Conservation (phyloP, 345 rosid species). For the Gossypium anomalum region DNA sequence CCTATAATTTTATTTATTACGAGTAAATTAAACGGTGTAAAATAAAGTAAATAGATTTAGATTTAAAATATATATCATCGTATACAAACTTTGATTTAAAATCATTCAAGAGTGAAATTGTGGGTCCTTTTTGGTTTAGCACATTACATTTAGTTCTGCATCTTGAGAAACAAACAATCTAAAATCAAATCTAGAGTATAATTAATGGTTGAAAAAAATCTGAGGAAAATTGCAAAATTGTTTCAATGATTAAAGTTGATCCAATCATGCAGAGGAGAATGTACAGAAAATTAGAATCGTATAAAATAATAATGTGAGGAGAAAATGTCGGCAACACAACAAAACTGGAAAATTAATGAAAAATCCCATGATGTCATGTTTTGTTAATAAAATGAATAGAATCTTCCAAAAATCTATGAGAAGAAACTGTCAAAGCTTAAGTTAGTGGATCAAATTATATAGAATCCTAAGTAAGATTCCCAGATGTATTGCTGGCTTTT, state of each 20-base stretch:
- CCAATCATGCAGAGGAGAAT: neutral
- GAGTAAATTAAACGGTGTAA: no score
- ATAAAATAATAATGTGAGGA: neutral
- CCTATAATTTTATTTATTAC: no score
- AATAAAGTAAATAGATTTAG: no score
- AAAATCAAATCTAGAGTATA: neutral
- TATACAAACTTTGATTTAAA: neutral
- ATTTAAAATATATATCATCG: no score
- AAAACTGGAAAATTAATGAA: neutral
- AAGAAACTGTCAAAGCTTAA: neutral
- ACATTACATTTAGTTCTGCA: slow-evolving; percentile 3
- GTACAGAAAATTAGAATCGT: neutral
- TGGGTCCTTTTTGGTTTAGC: neutral
- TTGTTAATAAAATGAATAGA: neutral
- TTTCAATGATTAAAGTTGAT: neutral
- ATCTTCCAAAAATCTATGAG: slow-evolving; percentile 9
- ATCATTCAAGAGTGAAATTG: neutral
- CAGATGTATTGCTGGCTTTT: neutral
- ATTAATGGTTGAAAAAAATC: neutral
- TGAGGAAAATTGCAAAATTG: neutral
- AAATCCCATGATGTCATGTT: neutral
- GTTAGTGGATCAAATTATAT: neutral
- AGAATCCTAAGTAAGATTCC: neutral
- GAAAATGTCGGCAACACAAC: neutral
- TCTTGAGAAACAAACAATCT: neutral